Conservation (phyloP, 768 basidiomycete genomes). For the Rhodotorula toruloides region DNA sequence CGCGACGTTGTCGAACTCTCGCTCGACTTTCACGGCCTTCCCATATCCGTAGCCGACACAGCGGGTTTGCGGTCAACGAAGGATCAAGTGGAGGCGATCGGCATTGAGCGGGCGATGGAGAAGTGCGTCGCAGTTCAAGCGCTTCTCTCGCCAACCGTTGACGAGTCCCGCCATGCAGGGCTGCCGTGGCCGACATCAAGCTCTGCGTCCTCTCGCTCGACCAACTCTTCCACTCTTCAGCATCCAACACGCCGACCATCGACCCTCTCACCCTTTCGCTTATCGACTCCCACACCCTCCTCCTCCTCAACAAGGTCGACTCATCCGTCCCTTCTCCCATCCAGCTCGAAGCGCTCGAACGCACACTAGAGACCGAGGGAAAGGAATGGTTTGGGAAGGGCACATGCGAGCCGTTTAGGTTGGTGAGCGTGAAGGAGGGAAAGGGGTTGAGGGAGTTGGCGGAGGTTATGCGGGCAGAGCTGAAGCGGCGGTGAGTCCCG, state of each 20-base stretch:
- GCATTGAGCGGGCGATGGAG: conserved; percentile 65
- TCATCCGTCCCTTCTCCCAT: not conserved
- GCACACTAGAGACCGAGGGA: not conserved
- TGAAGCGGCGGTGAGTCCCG: conserved; percentile 16
- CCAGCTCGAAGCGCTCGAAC: conserved; percentile 2
- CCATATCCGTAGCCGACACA: conserved; percentile 75
- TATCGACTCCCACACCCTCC: conserved; percentile 57
- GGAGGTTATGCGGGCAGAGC: conserved; percentile 5
- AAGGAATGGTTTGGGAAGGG: conserved; percentile 6
- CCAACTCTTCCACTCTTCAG: conserved; percentile 45
- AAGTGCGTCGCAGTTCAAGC: conserved; percentile 55
- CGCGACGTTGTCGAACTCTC: conserved; percentile 79
- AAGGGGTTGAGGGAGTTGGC: conserved; percentile 18
- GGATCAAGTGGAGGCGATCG: conserved; percentile 72
- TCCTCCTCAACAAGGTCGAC: conserved; percentile 78
- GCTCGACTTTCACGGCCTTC: conserved; percentile 80
- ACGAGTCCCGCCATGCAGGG: conserved; percentile 44
- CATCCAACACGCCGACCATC: conserved; percentile 12
- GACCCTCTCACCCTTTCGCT: conserved; percentile 51
- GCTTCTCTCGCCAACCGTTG: not conserved
- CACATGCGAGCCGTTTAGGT: not conserved
- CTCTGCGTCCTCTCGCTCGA: conserved; percentile 76
- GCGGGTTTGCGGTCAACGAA: conserved; percentile 68
- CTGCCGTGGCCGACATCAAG: conserved; percentile 62
- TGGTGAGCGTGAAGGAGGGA: conserved; percentile 21